phyloP scores from a whole-genome alignment of 208 protist genomes.

The Leishmania turanica region DNA sequence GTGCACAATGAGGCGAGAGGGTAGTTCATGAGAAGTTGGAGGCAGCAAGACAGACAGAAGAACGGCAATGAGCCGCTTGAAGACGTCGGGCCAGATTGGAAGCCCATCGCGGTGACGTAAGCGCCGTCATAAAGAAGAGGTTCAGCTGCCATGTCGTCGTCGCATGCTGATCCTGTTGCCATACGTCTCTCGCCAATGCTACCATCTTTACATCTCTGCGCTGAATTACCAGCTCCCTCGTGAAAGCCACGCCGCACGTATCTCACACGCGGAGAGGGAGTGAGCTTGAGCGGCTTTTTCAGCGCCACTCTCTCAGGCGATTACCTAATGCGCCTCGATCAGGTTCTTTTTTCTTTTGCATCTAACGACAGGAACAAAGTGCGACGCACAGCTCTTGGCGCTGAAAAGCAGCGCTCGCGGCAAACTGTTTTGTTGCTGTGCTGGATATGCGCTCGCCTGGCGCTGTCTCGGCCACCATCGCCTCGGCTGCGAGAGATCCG shows the following conservation, averaged over 20 bases:
- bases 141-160: background rate
- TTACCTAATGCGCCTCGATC: background rate
- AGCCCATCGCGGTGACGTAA: background rate
- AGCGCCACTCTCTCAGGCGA: background rate
- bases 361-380: background rate
- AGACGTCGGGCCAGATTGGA: background rate
- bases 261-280: background rate
- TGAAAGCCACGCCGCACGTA: background rate
- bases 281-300: background rate
- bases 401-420: background rate
- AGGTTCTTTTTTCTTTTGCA: background rate
- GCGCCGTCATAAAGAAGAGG: background rate
- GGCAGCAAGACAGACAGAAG: conserved; percentile 6
- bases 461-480: background rate
- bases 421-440: background rate
- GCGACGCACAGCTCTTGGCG: background rate
- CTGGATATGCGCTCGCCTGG: background rate
- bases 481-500: background rate
- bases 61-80: background rate
- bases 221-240: background rate
- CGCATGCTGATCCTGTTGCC: background rate
- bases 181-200: background rate
- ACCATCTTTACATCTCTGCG: background rate
- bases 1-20: background rate
- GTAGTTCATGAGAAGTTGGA: background rate